Conservation (phyloP, 1,284 basidiomycete species). For the Cryptococcus amylolentus region DNA sequence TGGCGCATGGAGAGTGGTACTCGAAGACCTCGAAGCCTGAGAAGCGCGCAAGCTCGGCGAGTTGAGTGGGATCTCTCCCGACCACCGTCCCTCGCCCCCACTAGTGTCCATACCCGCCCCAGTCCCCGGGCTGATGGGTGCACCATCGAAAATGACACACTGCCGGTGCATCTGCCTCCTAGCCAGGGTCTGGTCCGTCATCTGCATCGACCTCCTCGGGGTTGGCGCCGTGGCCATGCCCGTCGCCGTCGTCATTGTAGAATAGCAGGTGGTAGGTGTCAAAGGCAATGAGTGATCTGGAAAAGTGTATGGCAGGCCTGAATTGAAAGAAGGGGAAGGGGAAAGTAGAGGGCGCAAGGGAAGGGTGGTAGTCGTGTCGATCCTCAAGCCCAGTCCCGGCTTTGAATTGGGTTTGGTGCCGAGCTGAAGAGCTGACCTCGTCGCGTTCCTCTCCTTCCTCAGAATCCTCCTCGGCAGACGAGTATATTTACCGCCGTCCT, state of each 20-base stretch:
- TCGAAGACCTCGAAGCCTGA: too few relatives aligned
- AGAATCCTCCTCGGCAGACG: constrained; percentile 5
- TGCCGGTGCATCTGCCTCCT: constrained; percentile 11
- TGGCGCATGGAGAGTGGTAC: too few relatives aligned
- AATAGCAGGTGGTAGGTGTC: background rate
- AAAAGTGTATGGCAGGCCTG: background rate
- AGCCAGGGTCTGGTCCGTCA: background rate
- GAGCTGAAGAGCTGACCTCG: background rate
- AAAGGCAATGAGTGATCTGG: background rate
- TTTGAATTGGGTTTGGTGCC: background rate
- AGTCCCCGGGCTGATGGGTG: constrained; percentile 9
- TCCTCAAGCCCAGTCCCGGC: background rate
- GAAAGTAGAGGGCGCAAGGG: background rate
- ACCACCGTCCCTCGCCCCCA: too few relatives aligned
- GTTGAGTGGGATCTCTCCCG: too few relatives aligned
- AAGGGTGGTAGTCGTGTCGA: background rate
- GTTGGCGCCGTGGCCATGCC: too few relatives aligned
- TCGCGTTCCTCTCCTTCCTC: background rate
- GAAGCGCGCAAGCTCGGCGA: too few relatives aligned
- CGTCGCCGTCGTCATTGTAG: too few relatives aligned
- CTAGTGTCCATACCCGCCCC: background rate
- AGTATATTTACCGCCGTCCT: constrained; percentile 3
- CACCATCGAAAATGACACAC: constrained; percentile 15
- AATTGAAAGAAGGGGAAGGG: background rate
- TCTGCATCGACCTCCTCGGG: background rate